These are phyloP conservation scores for Aaosphaeria pasadenensis DNA, from an alignment of 2,329 filamentous ascomycete species.

Conservation along the genomic window DNA sequence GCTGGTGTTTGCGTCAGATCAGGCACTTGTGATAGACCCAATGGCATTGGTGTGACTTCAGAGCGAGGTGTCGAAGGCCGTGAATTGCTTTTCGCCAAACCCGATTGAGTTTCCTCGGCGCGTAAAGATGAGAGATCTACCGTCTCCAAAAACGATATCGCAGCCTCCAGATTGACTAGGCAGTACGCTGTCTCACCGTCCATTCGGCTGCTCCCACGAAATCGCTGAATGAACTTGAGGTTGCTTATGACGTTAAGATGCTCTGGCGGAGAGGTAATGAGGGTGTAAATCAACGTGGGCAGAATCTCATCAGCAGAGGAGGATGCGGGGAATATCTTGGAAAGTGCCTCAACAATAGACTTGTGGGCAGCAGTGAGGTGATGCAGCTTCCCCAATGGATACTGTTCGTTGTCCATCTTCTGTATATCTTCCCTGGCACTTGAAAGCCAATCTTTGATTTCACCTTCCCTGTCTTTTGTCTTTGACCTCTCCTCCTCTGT, in stretches of 20 bases:
- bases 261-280: slow-evolving; percentile 86
- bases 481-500: slow-evolving; percentile 57
- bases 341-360: slow-evolving; percentile 84
- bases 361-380: slow-evolving; percentile 87
- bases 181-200: slow-evolving; percentile 96
- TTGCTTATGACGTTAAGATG: slow-evolving; percentile 90
- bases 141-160: slow-evolving; percentile 90
- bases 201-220: slow-evolving; percentile 79
- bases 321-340: slow-evolving; percentile 62
- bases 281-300: slow-evolving; percentile 91
- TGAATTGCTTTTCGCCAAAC: slow-evolving; percentile 50
- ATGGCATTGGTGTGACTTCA: slow-evolving; percentile 38
- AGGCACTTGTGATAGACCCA: slow-evolving; percentile 36
- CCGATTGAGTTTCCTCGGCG: slow-evolving; percentile 70
- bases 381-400: slow-evolving; percentile 86
- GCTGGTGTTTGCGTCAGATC: slow-evolving; percentile 40
- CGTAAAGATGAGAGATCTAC: slow-evolving; percentile 89
- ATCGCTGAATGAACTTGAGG: slow-evolving; percentile 88
- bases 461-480: slow-evolving; percentile 51
- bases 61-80: slow-evolving; percentile 47
- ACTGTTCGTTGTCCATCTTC: slow-evolving; percentile 82
- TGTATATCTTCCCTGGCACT: slow-evolving; percentile 66
- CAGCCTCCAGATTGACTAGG: slow-evolving; percentile 90
- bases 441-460: slow-evolving; percentile 71
- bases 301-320: slow-evolving; percentile 97